Evolutionary conservation across 345 rosid species (phyloP).

Genomic region (Garcia nutans): DNA sequence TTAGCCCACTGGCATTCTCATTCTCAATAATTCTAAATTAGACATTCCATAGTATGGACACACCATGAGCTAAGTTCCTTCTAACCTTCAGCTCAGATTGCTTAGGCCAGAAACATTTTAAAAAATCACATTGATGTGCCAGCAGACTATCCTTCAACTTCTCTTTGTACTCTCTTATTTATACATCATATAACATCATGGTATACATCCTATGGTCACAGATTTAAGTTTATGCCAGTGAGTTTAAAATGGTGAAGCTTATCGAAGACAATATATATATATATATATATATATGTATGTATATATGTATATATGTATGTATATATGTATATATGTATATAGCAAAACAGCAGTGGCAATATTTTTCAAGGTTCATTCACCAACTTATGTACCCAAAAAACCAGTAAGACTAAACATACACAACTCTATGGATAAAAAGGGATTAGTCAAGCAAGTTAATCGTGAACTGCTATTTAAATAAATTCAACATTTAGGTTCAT

Average conservation of each 20-base stretch:
- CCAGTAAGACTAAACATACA: not conserved
- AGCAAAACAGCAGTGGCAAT: not conserved
- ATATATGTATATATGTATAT: too few species aligned
- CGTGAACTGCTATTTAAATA: not conserved
- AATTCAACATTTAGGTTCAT: constrained; percentile 2
- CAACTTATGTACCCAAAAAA: not conserved
- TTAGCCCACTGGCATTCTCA: not conserved
- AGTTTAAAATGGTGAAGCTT: not conserved
- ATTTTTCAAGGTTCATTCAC: constrained; percentile 1
- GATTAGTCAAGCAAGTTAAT: not conserved
- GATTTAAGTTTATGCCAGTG: not conserved
- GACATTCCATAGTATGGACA: too few species aligned
- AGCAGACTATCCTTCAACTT: not conserved
- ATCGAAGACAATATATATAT: not conserved
- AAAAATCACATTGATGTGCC: not conserved
- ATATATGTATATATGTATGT: too few species aligned
- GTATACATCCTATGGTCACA: not conserved
- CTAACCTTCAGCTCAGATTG: not conserved
- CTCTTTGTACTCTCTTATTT: not conserved
- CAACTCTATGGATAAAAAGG: not conserved
- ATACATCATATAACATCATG: not conserved
- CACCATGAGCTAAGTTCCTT: not conserved
- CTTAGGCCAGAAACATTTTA: not conserved
- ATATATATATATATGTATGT: too few species aligned
- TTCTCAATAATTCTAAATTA: not conserved